These are phyloP conservation scores for Tetrahymena borealis DNA, from an alignment of 73 alveolate genomes.

Conservation along the genomic window DNA sequence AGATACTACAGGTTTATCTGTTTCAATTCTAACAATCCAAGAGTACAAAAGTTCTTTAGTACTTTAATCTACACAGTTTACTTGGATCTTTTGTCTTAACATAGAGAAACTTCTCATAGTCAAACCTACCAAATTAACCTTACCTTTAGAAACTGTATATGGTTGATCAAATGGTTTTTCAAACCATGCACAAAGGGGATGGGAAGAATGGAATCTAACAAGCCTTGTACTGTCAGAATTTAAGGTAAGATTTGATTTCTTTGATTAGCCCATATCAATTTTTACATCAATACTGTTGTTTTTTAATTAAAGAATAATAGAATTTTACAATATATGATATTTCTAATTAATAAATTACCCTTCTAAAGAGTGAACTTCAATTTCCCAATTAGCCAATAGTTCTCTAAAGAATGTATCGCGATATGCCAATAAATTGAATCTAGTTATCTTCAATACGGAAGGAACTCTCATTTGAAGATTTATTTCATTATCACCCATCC, in stretches of 20 bases:
- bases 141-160: not conserved
- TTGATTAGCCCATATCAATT: not conserved
- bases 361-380: slow-evolving; percentile 32
- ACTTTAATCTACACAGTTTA: not conserved
- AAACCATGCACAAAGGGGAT: not conserved
- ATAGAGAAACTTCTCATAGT: not conserved
- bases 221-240: not conserved
- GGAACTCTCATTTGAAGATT: slow-evolving; percentile 24
- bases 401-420: slow-evolving; percentile 3
- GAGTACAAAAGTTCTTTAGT: not conserved
- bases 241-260: not conserved
- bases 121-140: not conserved
- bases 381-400: slow-evolving; percentile 28
- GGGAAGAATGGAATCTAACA: not conserved
- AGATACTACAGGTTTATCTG: not conserved
- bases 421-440: slow-evolving; percentile 14
- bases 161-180: not conserved
- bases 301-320: not conserved
- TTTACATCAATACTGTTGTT: not conserved
- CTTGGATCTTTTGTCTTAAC: not conserved
- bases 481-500: slow-evolving; percentile 27
- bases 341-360: not conserved
- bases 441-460: slow-evolving; percentile 6
- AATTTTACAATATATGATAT: not conserved
- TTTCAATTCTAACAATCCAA: not conserved